Percentiles rank a stretch among this genome's conserved stretches.
Conservation (phyloP, 208 protist species). For the Leishmania gerbilli region DNA sequence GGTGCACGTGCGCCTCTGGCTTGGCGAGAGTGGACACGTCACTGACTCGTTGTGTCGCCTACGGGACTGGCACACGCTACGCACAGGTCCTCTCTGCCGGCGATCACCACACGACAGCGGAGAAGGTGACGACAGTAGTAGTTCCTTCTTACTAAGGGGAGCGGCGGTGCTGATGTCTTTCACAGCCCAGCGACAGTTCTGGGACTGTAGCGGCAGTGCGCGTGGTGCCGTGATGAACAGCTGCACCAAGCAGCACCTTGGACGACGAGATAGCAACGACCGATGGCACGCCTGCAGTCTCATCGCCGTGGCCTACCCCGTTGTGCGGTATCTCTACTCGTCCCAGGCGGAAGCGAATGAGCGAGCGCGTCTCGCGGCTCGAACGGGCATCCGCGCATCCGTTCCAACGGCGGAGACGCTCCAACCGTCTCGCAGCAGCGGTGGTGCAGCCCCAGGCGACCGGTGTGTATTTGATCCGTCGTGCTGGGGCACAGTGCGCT, state of each 20-base stretch:
- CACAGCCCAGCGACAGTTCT: background rate
- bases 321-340: conserved; percentile 5
- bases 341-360: background rate
- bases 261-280: background rate
- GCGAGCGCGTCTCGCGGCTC: background rate
- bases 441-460: background rate
- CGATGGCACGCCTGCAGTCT: conserved; percentile 8
- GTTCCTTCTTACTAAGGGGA: conserved; percentile 10
- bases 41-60: background rate
- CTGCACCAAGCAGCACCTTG: background rate
- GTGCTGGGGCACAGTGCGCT: background rate
- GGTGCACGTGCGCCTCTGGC: conserved; percentile 6
- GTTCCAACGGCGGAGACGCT: background rate
- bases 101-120: background rate
- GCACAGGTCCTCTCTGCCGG: background rate
- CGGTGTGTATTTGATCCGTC: background rate
- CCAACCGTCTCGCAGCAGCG: background rate
- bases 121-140: background rate
- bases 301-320: conserved; percentile 2
- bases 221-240: background rate
- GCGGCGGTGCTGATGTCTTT: conserved; percentile 24
- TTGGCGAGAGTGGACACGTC: background rate
- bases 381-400: background rate
- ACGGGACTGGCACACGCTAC: background rate
- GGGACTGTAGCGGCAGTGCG: background rate